Conservation (phyloP, 1,284 basidiomycete species). For the Fomitopsis schrenkii region DNA sequence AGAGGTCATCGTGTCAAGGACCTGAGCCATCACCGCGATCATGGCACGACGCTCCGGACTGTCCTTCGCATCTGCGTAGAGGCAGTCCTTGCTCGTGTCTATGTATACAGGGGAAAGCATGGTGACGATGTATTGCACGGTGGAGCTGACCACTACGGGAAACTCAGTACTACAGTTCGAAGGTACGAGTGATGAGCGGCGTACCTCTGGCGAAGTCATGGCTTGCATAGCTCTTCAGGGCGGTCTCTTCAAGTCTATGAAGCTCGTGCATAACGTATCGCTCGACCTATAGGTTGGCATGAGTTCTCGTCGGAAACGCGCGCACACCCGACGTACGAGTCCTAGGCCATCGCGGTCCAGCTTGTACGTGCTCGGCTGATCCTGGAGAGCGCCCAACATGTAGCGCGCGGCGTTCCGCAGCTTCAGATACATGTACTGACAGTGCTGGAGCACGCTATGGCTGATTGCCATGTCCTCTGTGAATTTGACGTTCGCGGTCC, state of each 20-base stretch:
- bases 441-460: constrained; percentile 72
- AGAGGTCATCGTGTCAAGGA: constrained; percentile 65
- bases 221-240: constrained; percentile 64
- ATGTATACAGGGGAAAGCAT: constrained; percentile 85
- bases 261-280: constrained; percentile 86
- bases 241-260: constrained; percentile 63
- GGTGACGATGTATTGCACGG: constrained; percentile 67
- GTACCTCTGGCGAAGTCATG: constrained; percentile 87
- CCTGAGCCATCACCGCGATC: constrained; percentile 69
- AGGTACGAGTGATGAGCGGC: constrained; percentile 9
- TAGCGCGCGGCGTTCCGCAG: constrained; percentile 91
- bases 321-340: constrained; percentile 45
- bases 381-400: constrained; percentile 77
- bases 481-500: constrained; percentile 92
- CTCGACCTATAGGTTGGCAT: constrained; percentile 54
- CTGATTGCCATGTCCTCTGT: constrained; percentile 88
- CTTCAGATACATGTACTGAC: constrained; percentile 79
- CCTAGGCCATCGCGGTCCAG: constrained; percentile 49
- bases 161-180: background rate
- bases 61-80: constrained; percentile 71
- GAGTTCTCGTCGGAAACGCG: background rate
- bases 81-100: constrained; percentile 86
- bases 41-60: constrained; percentile 59
- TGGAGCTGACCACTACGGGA: constrained; percentile 49
- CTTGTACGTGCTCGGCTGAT: constrained; percentile 29